A percentile compares a stretch with the other conserved stretches of the same genome.
phyloP scores from a whole-genome alignment of 768 basidiomycete genomes.

The Suillus spraguei region DNA sequence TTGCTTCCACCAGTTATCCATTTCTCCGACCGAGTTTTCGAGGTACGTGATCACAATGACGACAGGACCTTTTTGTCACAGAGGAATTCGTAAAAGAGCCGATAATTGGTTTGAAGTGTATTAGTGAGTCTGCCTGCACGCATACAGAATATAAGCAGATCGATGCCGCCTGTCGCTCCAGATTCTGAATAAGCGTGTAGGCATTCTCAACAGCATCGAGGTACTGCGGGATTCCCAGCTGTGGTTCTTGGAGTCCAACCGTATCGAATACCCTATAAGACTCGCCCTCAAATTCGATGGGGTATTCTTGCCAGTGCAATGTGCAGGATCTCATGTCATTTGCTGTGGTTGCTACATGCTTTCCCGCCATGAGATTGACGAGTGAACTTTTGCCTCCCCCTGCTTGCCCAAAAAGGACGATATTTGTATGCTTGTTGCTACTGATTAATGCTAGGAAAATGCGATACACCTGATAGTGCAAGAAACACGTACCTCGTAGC shows the following conservation, averaged over 20 bases:
- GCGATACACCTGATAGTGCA: background rate
- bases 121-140: slow-evolving; percentile 40
- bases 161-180: slow-evolving; percentile 38
- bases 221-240: slow-evolving; percentile 28
- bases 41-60: slow-evolving; percentile 41
- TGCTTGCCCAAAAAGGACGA: slow-evolving; percentile 45
- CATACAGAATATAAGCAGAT: slow-evolving; percentile 42
- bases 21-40: slow-evolving; percentile 33
- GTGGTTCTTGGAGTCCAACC: slow-evolving; percentile 36
- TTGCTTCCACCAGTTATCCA: slow-evolving; percentile 41
- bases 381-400: slow-evolving; percentile 36
- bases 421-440: background rate
- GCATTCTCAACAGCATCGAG: slow-evolving; percentile 31
- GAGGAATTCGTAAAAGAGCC: slow-evolving; percentile 39
- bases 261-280: slow-evolving; percentile 35
- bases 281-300: slow-evolving; percentile 22
- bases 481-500: background rate
- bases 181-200: slow-evolving; percentile 33
- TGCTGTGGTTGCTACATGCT: slow-evolving; percentile 26
- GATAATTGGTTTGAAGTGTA: slow-evolving; percentile 40
- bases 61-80: slow-evolving; percentile 41
- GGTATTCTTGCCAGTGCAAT: slow-evolving; percentile 31
- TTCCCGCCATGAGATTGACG: slow-evolving; percentile 32
- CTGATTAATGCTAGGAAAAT: background rate
- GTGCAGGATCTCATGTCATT: slow-evolving; percentile 38